Base-by-base conservation (phyloP, 1,284 basidiomycete genomes). In the Somion occarium region DNA sequence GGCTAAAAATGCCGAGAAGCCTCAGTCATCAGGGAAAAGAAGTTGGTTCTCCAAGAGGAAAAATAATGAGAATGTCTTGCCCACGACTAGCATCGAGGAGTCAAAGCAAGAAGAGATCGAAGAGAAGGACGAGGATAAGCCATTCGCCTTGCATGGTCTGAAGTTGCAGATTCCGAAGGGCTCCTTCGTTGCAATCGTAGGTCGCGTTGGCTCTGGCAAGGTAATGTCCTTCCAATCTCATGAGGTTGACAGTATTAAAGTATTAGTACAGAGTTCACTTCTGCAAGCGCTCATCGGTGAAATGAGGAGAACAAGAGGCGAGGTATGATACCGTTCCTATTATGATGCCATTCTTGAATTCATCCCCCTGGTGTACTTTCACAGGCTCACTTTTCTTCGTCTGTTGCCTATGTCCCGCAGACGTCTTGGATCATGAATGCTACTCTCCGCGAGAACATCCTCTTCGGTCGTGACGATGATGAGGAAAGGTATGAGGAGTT, bases 401-500 rank as follows among this genome's bases (percentile, higher is more conserved):
- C 75, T 0, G 78, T 91, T 1, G 81, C 89, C 0, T 88, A 91
- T 59, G 87, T 87, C 2, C 82, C 86, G 2, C 91, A 93, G 64
- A 74, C 78, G 0, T 76, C 91, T 0, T 93, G 90, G 88, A 88
- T 92, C 58, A 80, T 82, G 69, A 85, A 88, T 61, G 81, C 83
- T 0, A 88, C 85, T 0, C 68, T 91, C 12, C 73, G 80, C 51
- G 77, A 84, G 48, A 88, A 88, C 61, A 73, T 88, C 49, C 57
- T 81, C 0, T 90, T 90, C 61, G 87, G 85, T 0, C 71, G 76
- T 49, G 65, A 73, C 1, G 80, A 79, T 45, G 74, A 87, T 47
- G 78, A 82, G 38, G 64, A 69, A 37, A 73, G 69, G 78, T 79
- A 38, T 19, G 63, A 18, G n/a, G n/a, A n/a, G n/a, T n/a, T n/a